Evolutionary conservation across 2,329 filamentous ascomycete species (phyloP), one percentile per base, ranked within the genome.

Genomic region (Ambrosiella xylebori): DNA sequence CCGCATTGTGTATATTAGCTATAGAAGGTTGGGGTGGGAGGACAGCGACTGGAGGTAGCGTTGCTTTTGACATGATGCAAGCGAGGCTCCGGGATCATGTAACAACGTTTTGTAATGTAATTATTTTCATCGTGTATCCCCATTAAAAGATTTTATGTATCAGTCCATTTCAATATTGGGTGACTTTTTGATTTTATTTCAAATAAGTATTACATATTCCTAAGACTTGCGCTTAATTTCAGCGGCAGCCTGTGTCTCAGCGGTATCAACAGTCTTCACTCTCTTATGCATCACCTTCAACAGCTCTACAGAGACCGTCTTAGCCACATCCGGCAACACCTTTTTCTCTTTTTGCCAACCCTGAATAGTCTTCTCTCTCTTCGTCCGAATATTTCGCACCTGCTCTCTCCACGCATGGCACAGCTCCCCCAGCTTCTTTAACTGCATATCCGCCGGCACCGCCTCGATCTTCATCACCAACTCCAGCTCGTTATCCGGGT

Each of bases 401-500:
- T 72, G 66, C 36, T 77, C 74, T 53, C 73, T 68, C 76, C 78
- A 81, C 39, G 66, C 69, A 65, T 78, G 73, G 57, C 72, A 72
- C 11, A 71, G 63, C 45, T 75, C 75, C 65, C 71, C 73, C 53
- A 73, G 69, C 39, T 74, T 66, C 59, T 66, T 66, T 53, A 66
- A 65, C 41, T 75, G 65, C 57, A 75, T 76, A 36, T 78, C 77
- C 57, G 68, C 71, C 62, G 68, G 68, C 69, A 78, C 76, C 37
- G 71, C 68, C 71, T 80, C 77, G 57, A 80, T 68, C 64, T 72
- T 73, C 61, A 81, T 71, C 36, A 76, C 64, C 59, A 81, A 73
- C 70, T 81, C 78, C 19, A 81, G 73, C 67, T 78, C 76, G 67
- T 80, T 80, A 66, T 81, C 78, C 51, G 75, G 71, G 65, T 72